Conservation (phyloP, 1,284 basidiomycete genomes). For the Ceratobasidium sp. region DNA sequence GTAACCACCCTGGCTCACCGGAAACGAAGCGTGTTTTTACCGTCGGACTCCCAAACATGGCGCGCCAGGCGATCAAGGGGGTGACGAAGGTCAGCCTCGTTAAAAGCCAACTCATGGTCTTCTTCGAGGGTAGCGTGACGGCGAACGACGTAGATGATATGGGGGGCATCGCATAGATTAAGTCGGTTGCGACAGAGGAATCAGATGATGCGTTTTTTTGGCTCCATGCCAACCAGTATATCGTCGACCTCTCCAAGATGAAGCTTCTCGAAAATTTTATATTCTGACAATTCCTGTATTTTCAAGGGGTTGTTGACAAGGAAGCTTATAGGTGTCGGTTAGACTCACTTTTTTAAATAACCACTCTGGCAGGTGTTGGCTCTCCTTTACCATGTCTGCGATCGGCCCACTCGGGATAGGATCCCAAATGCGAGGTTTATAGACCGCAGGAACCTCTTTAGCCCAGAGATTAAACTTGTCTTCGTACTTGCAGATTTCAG, state of each 20-base stretch:
- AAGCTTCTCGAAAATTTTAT: not conserved
- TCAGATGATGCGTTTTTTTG: not conserved
- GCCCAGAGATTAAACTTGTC: not conserved
- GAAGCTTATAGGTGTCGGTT: not conserved
- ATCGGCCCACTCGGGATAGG: not conserved
- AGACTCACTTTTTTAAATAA: not conserved
- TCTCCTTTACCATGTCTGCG: not conserved
- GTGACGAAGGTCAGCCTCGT: not conserved
- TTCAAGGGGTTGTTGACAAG: not conserved
- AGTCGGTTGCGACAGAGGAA: not conserved
- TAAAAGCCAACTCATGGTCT: not conserved
- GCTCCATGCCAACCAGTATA: not conserved
- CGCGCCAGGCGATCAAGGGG: not conserved
- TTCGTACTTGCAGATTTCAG: not conserved
- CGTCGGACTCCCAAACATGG: not conserved
- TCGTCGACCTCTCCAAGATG: not conserved
- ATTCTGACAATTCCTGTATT: not conserved
- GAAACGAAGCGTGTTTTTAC: not conserved
- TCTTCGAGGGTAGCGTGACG: not conserved
- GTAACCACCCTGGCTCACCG: not conserved
- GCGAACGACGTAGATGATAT: not conserved
- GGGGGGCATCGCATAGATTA: not conserved
- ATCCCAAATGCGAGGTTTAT: not conserved
- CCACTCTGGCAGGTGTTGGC: not conserved
- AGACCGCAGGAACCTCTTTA: not conserved